Percentiles rank a stretch among this genome's conserved stretches.
Conservation (phyloP, 2,329 filamentous ascomycete genomes). For the Aspergillus ochraceoroseus region DNA sequence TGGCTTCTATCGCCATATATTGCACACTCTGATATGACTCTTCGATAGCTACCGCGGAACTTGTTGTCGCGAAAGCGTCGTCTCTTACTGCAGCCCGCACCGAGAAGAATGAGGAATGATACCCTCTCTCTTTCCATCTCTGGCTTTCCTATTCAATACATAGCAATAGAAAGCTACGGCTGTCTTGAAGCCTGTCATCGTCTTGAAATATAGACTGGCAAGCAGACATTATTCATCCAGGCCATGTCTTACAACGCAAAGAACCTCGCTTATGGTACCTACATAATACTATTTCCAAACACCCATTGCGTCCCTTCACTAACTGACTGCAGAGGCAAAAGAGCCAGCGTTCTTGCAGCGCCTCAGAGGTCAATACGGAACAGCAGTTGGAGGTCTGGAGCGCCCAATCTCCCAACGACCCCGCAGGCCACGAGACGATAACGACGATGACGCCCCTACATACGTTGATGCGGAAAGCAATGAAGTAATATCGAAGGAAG, state of each 20-base stretch:
- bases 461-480: slow-evolving; percentile 45
- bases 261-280: slow-evolving; percentile 42
- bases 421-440: slow-evolving; percentile 33
- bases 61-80: too few relatives aligned
- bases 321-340: slow-evolving; percentile 34
- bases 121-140: background rate
- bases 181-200: background rate
- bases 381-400: slow-evolving; percentile 35
- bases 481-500: slow-evolving; percentile 42
- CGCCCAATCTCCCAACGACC: slow-evolving; percentile 34
- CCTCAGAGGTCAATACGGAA: slow-evolving; percentile 38
- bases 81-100: too few relatives aligned
- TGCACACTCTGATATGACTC: background rate
- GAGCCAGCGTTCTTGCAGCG: slow-evolving; percentile 43
- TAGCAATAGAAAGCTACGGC: background rate
- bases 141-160: background rate
- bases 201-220: too few relatives aligned
- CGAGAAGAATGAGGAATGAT: background rate
- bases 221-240: slow-evolving; percentile 9
- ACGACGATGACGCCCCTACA: slow-evolving; percentile 42
- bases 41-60: background rate
- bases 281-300: background rate
- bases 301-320: slow-evolving; percentile 3
- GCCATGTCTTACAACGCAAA: slow-evolving; percentile 43
- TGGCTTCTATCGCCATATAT: background rate